Base-by-base conservation (phyloP, 2,329 filamentous ascomycete genomes). In the Macrophomina phaseolina region DNA sequence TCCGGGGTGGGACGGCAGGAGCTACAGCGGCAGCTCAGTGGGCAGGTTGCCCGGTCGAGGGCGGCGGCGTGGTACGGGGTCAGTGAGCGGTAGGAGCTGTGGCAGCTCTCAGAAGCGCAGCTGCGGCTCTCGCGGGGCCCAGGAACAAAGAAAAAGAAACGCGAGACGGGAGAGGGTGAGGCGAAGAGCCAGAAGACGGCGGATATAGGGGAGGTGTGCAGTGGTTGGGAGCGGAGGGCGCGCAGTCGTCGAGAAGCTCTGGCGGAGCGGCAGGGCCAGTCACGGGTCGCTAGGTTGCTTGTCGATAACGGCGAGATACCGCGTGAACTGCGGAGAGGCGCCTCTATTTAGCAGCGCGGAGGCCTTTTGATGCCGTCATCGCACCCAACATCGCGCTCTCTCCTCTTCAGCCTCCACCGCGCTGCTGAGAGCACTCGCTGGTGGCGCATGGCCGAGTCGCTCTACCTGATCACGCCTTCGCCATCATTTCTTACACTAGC, bases 71-170 rank as follows among this genome's bases (percentile, higher is more conserved):
- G 58, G 58, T 62, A 28, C 30, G 58, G 42, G 63, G 63, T 58
- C 34, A 56, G 63, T 42, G 63, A 65, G 63, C 45, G 58, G 58
- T 62, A 49, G 58, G 58, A 62, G 58, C 58, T 49, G 58, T 14
- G 52, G 63, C 51, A 65, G 63, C 51, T 46, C 16, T 48, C n/a
- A 7, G 51, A 48, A 18, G 51, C 42, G 63, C 63, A 38, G 42
- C 49, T 30, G 30, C 38, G 49, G 49, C 62, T 52, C 48, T 38
- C 9, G 34, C n/a, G 51, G 36, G 63, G 63, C 51, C 40, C 63
- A 56, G 51, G 52, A 55, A 65, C 63, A 65, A 65, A 65, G 63
- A 65, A 65, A 53, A 42, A 65, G 63, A 65, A 65, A 56, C 52
- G 28, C 32, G 62, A 18, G 38, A 34, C 12, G 63, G 30, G 63